Conservation (phyloP, 192 early-diverging fungal genomes). For the Coemansia sp. region DNA sequence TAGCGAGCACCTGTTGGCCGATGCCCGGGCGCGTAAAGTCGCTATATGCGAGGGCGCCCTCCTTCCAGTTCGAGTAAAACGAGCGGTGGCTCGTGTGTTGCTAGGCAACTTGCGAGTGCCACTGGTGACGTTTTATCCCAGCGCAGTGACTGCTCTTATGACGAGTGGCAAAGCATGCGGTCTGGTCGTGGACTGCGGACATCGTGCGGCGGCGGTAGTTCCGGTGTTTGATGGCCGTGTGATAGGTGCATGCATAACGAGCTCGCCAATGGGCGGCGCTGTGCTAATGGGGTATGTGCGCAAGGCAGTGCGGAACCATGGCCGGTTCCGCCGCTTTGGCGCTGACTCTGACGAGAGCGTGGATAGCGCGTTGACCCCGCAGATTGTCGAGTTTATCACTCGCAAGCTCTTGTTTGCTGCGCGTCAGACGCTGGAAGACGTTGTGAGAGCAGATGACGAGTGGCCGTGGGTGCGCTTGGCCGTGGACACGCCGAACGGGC, state of each 20-base stretch:
- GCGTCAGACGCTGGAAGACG: background rate
- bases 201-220: constrained; percentile 70
- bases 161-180: constrained; percentile 75
- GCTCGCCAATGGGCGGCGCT: constrained; percentile 20
- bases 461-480: constrained; percentile 7
- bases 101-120: constrained; percentile 79
- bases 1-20: constrained; percentile 67
- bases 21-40: constrained; percentile 82
- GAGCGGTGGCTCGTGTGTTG: constrained; percentile 67
- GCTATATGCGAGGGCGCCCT: constrained; percentile 75
- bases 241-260: constrained; percentile 7
- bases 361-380: background rate
- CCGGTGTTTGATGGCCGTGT: constrained; percentile 62
- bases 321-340: constrained; percentile 10
- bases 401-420: constrained; percentile 1
- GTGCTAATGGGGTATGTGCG: constrained; percentile 12
- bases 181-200: constrained; percentile 84
- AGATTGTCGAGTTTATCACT: background rate
- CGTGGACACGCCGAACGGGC: constrained; percentile 50
- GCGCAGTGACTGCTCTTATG: constrained; percentile 67
- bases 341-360: background rate
- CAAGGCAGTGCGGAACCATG: constrained; percentile 11
- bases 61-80: constrained; percentile 66
- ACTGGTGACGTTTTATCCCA: constrained; percentile 71
- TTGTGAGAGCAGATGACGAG: too few species aligned